Base-by-base conservation (phyloP, 352 stramenopile genomes). In the Pythium coloratum region DNA sequence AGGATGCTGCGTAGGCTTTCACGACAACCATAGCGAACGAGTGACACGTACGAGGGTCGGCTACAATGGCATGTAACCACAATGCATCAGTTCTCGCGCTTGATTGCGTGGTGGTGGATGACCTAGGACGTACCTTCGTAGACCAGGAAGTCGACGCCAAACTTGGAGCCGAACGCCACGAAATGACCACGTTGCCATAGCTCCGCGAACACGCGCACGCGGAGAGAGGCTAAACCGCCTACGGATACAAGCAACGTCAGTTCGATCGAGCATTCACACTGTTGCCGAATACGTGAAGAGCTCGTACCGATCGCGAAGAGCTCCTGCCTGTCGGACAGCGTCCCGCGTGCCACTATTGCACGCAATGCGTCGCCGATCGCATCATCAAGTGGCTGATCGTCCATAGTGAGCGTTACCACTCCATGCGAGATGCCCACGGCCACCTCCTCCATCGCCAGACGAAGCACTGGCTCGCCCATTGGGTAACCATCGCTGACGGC, bases 141-240 rank as follows among this genome's bases (percentile, higher is more conserved):
- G 24, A 91, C 72, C 55, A 95, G 75, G 55, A 89, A 92, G 50
- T 95, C 84, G 4, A 82, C 82, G n/a, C 82, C 84, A 59, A 95
- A 95, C 69, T 95, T 95, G 42, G 84, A 91, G 16, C 82, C 86
- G 26, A 83, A 84, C 8, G 84, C 84, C 38, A 95, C 81, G 50
- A 82, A 72, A 50, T 89, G 89, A 10, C 81, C 81, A 55, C 78
- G 70, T 30, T 76, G 66, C 86, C 86, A 95, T 4, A 93, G 64
- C 50, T 95, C 81, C 0, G 28, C 59, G 57, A 90, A 93, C n/a
- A 93, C 77, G 28, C 64, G 75, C 26, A 89, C 34, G 16, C 76
- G 76, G 16, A 77, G 58, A 32, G 55, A 12, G 8, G 20, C 26
- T 1, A 49, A 36, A 13, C 57, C 69, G 54, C 18, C 26, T 71